A percentile compares a stretch with the other conserved stretches of the same genome.
Conservation (phyloP, 345 rosid species). For the Lenwebbia sp. region DNA sequence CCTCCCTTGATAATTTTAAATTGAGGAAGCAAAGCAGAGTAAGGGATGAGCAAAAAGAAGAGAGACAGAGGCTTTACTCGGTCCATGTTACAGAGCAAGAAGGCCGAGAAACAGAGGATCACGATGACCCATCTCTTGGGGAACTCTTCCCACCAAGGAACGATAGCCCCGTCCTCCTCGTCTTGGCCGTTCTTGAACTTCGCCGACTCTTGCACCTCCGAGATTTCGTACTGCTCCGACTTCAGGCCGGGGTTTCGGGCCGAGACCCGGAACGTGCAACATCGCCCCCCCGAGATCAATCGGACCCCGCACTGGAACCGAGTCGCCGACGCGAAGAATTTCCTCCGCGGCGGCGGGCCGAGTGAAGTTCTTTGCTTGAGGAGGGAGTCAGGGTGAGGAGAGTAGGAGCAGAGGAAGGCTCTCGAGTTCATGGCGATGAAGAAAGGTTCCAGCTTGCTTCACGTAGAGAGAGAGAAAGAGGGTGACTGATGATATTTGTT, state of each 20-base stretch:
- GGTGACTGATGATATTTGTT: not conserved
- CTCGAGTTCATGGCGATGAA: conserved; percentile 48
- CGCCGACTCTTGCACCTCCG: conserved; percentile 14
- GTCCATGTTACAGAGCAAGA: conserved; percentile 90
- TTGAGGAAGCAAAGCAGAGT: not conserved
- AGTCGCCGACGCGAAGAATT: not conserved
- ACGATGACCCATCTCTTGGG: conserved; percentile 93
- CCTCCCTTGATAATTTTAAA: not conserved
- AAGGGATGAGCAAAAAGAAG: not conserved
- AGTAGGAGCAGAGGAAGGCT: conserved; percentile 41
- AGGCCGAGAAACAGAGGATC: conserved; percentile 73
- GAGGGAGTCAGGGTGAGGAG: conserved; percentile 48
- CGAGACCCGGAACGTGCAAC: conserved; percentile 26
- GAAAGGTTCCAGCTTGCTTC: conserved; percentile 8
- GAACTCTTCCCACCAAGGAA: conserved; percentile 80
- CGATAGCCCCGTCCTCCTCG: conserved; percentile 20
- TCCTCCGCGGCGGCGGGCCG: conserved; percentile 14
- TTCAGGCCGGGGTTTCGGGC: conserved; percentile 29
- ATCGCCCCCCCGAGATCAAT: conserved; percentile 7
- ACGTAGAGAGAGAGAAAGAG: not conserved
- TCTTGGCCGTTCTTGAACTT: conserved; percentile 15
- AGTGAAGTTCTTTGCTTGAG: conserved; percentile 11
- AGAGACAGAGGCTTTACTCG: conserved; percentile 33
- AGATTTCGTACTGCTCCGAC: conserved; percentile 18
- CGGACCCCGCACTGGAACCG: conserved; percentile 13